Conservation (phyloP, 2,329 filamentous ascomycete species). For the Ophiostoma sp. region DNA sequence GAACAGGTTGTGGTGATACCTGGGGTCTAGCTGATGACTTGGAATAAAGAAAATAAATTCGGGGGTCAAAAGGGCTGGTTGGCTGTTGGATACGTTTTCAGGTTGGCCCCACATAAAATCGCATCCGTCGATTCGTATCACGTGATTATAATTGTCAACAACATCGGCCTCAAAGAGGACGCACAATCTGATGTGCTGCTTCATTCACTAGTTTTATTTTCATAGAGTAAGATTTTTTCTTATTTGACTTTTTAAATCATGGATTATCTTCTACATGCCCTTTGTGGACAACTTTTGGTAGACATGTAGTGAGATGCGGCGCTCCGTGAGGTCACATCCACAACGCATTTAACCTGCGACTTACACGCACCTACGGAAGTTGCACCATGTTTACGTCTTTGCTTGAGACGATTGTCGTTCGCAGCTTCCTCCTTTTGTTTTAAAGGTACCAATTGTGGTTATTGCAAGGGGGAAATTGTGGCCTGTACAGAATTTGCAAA, state of each 20-base stretch:
- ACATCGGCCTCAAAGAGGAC: background rate
- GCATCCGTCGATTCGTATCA: constrained; percentile 9
- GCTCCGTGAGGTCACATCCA: background rate
- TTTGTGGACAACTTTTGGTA: background rate
- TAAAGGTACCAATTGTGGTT: too few species aligned
- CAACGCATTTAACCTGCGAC: background rate
- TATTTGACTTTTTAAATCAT: too few species aligned
- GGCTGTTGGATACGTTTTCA: constrained; percentile 19
- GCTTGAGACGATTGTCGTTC: background rate
- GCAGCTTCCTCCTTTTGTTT: background rate
- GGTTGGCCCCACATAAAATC: constrained; percentile 17
- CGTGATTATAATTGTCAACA: background rate
- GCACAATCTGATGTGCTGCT: background rate
- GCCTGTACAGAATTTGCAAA: too few species aligned
- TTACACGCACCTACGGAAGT: background rate
- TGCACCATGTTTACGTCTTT: background rate
- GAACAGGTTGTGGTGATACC: constrained; percentile 12
- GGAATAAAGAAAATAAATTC: constrained; percentile 20
- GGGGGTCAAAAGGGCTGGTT: constrained; percentile 11
- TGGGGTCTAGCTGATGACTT: constrained; percentile 7
- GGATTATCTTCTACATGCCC: background rate
- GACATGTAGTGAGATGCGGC: background rate
- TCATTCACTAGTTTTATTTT: background rate
- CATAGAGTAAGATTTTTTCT: too few species aligned
- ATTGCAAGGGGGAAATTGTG: too few species aligned